Percentiles rank a stretch among this genome's conserved stretches.
These are phyloP conservation scores for Strigomonas culicis DNA, from an alignment of 208 protist genomes.

Conservation along the genomic window DNA sequence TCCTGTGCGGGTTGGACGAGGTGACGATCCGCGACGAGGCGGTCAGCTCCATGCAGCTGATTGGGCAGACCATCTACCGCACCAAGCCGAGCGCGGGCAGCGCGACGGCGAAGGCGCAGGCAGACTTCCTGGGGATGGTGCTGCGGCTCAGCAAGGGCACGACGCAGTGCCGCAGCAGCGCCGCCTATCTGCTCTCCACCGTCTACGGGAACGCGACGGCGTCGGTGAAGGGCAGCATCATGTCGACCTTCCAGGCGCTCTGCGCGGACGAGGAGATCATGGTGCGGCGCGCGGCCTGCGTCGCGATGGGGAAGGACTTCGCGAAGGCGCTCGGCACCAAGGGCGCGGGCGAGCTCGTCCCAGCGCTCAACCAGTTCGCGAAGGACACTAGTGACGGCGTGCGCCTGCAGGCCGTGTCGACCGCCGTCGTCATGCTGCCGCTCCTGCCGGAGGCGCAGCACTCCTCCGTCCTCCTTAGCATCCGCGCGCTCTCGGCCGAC, in stretches of 20 bases:
- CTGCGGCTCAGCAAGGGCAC: conserved; percentile 88
- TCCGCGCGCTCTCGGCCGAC: conserved; percentile 83
- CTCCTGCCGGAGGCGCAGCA: conserved; percentile 82
- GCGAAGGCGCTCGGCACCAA: conserved; percentile 55
- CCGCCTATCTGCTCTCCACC: conserved; percentile 91
- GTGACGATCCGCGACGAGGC: conserved; percentile 97
- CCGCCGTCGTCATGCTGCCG: conserved; percentile 82
- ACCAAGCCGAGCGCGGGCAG: conserved; percentile 16
- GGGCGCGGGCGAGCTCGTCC: conserved; percentile 83
- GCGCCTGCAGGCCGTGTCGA: conserved; percentile 94
- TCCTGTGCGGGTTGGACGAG: conserved; percentile 96
- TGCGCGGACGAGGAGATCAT: conserved; percentile 97
- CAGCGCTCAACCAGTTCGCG: conserved; percentile 84
- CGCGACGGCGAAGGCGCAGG: conserved; percentile 46
- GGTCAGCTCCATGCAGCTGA: conserved; percentile 71
- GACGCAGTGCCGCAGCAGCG: conserved; percentile 94
- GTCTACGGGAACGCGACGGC: conserved; percentile 75
- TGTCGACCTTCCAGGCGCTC: conserved; percentile 70
- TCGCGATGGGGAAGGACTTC: conserved; percentile 86
- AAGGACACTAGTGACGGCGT: conserved; percentile 97
- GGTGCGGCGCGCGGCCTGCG: conserved; percentile 94
- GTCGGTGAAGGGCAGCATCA: conserved; percentile 52
- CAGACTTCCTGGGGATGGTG: conserved; percentile 85
- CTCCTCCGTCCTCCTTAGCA: conserved; percentile 68
- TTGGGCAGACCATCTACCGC: conserved; percentile 68